phyloP scores from a whole-genome alignment of 805 yeast species.

The Suhomyces kilbournensis region DNA sequence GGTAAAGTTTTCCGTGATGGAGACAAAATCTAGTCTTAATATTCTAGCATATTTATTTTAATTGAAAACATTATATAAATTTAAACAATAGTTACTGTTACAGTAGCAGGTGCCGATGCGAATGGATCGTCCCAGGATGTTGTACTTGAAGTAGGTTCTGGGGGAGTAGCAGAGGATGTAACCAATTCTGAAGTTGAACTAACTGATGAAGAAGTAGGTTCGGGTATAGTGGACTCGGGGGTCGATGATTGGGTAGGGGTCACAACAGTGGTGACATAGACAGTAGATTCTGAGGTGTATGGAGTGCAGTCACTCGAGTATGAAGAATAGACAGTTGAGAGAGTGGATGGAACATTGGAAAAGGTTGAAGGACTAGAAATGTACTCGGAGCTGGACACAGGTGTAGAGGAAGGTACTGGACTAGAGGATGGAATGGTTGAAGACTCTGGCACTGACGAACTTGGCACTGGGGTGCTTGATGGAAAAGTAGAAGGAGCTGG shows the following conservation, averaged over 20 bases:
- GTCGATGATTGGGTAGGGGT: neutral
- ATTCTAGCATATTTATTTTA: neutral
- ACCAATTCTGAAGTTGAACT: neutral
- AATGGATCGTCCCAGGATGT: neutral
- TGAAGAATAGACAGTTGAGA: neutral
- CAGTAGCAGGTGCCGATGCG: neutral
- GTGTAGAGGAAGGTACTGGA: neutral
- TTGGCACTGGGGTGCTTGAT: neutral
- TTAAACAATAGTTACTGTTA: neutral
- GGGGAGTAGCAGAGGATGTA: neutral
- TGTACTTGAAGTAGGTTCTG: neutral
- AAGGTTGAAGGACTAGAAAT: neutral
- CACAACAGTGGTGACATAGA: neutral
- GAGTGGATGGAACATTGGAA: neutral
- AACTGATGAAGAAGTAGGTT: neutral
- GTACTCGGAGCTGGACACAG: neutral
- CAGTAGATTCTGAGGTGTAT: neutral
- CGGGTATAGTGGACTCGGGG: neutral
- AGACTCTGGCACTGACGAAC: neutral
- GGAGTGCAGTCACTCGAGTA: neutral
- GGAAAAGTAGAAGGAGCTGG: too few species aligned
- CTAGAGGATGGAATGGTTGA: neutral
- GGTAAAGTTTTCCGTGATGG: slow-evolving; percentile 43
- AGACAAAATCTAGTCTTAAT: slow-evolving; percentile 18
- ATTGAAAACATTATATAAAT: neutral